Evolutionary conservation across 192 early-diverging fungal species (phyloP).

Genomic region (Spizellomyces sp.): DNA sequence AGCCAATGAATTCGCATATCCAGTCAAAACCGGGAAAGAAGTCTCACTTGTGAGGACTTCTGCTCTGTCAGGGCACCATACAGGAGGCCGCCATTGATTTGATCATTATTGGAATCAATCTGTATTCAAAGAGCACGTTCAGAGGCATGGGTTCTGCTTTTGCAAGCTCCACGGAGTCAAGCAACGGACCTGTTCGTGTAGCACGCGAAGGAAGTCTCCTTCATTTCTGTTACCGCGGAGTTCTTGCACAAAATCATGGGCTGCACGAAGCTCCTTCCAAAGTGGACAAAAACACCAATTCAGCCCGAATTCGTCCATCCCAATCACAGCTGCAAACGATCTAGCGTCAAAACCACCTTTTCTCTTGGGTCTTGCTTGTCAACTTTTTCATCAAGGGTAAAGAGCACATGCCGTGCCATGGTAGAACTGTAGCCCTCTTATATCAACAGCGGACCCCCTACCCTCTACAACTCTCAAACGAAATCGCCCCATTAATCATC

Average conservation of each 20-base stretch:
- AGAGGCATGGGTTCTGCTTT: background rate
- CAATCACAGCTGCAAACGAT: background rate
- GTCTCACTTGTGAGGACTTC: background rate
- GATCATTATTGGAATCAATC: background rate
- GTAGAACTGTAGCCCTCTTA: background rate
- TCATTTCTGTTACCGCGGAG: background rate
- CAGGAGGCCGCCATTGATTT: slow-evolving; percentile 23
- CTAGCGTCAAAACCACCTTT: slow-evolving; percentile 9
- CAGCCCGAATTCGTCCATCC: background rate
- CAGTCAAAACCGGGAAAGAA: background rate
- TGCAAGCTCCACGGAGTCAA: background rate
- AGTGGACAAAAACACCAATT: background rate
- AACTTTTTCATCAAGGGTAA: slow-evolving; percentile 12
- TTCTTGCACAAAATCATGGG: background rate
- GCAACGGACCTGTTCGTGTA: slow-evolving; percentile 17
- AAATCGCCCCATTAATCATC: too few species aligned
- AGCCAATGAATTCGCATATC: background rate
- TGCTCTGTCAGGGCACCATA: slow-evolving; percentile 13
- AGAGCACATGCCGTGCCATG: slow-evolving; percentile 10
- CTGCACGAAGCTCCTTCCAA: slow-evolving; percentile 11
- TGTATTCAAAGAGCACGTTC: background rate
- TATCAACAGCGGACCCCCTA: too few species aligned
- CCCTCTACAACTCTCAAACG: too few species aligned
- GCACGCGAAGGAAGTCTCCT: slow-evolving; percentile 16
- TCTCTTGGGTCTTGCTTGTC: slow-evolving; percentile 30